Base-by-base conservation (phyloP, 169 alveolate species). In the Plasmodium blacklocki region DNA sequence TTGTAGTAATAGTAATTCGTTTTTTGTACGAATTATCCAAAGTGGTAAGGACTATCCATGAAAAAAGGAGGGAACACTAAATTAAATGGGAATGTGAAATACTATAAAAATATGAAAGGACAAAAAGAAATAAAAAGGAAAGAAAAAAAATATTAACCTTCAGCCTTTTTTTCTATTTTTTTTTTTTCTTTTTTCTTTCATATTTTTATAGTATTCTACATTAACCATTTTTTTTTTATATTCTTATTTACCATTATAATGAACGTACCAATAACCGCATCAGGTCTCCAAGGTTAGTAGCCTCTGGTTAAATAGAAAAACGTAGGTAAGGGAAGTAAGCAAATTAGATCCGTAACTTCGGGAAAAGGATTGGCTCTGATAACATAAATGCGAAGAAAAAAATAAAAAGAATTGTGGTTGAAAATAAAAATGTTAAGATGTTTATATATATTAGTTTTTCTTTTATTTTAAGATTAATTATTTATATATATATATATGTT, bases 191-290 rank as follows among this genome's bases (percentile, higher is more conserved):
- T 32, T 32, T 32, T 3, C 45, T 32, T 32, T 32, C 3, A 32
- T 32, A 32, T 43, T 8, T 6, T 60, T 47, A 14, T 8, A n/a
- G 50, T 71, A 1, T 47, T 71, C 0, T 9, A 50, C 54, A 18
- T 60, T 63, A n/a, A 67, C 3, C 29, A 21, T 59, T 67, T 12
- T 54, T 19, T 47, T 75, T 43, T 23, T 62, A 63, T 63, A 62
- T 15, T 54, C 60, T 62, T 19, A 45, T n/a, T 62, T 97, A 93
- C 83, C 63, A 32, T 32, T 95, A 93, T 91, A 96, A 95, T 91
- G 97, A 95, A 90, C 98, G 98, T 96, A 95, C 98, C 98, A 94
- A 95, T 93, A 95, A 97, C 98, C 98, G 98, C 98, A 95, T 94
- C 97, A 96, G 98, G 98, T 97, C 98, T 96, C 98, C 97, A 95